Base-by-base conservation (phyloP, 192 early-diverging fungal species). In the Coemansia sp. region DNA sequence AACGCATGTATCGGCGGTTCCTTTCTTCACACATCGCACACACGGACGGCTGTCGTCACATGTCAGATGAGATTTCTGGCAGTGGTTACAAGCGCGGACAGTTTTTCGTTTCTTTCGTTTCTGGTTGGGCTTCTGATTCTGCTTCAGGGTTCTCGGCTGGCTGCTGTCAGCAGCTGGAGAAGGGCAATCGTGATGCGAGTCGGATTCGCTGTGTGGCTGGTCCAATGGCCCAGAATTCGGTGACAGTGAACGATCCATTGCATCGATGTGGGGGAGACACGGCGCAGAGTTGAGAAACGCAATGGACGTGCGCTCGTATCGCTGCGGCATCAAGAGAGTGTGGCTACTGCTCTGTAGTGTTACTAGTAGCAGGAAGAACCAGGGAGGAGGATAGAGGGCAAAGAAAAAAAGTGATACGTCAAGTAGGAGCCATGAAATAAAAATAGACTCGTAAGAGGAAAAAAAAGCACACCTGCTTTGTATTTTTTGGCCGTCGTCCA, bases 11-110 rank as follows among this genome's bases (percentile, higher is more conserved):
- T 65, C 75, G 2, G 79, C 87, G 21, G 94, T 70, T 30, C 91
- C 93, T 55, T 89, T 77, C 79, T 94, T 96, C 21, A 92, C 83
- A 67, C 95, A 97, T 3, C 94, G 89, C 33, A 84, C 83, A 65
- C 95, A 97, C 33, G 95, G 95, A 21, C 95, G 89, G 51, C 68
- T 65, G 46, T 86, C 79, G 48, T 86, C 84, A 60, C 88, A 89
- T 9, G 86, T 89, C 35, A 89, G 59, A 64, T 89, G 88, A 21
- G 86, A 83, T 49, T 67, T 63, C 60, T 89, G 88, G 72, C 88
- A 89, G 71, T 87, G 83, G 59, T 67, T 77, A 66, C 88, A 89
- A 23, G 88, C 88, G 13, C 86, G 72, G 40, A 77, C 59, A 10
- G 86, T 75, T 64, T 89, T 89, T 61, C 72, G 77, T 63, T 71